These are phyloP conservation scores for Ophiostoma sp. DNA, from an alignment of 2,329 filamentous ascomycete species.

Conservation along the genomic window DNA sequence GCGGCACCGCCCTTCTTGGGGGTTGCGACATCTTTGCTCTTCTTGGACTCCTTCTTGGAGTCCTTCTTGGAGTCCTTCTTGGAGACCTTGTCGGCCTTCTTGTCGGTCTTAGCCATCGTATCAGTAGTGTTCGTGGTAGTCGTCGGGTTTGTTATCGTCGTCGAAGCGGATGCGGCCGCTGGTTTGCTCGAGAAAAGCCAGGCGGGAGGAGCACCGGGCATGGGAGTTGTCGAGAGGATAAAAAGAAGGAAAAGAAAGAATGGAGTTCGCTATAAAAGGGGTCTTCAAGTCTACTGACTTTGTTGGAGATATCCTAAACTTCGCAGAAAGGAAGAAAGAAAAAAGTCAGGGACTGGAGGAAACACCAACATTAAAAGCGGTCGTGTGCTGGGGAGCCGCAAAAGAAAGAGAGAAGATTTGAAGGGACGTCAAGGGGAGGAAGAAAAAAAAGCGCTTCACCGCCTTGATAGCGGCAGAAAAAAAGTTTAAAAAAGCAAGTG, in stretches of 20 bases:
- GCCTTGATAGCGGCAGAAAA: slow-evolving; percentile 12
- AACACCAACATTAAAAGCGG: background rate
- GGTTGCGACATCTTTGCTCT: slow-evolving; percentile 28
- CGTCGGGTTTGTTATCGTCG: background rate
- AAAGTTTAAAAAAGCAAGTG: background rate
- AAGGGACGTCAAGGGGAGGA: background rate
- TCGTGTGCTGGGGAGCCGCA: background rate
- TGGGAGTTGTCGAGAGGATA: background rate
- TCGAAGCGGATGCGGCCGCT: background rate
- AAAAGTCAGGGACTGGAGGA: background rate
- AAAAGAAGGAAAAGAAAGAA: background rate
- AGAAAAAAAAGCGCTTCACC: slow-evolving; percentile 20
- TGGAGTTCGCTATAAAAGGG: background rate
- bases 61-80: slow-evolving; percentile 8
- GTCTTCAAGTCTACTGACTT: background rate
- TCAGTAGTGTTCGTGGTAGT: background rate
- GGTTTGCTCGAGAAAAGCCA: slow-evolving; percentile 31
- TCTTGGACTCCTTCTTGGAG: slow-evolving; percentile 15
- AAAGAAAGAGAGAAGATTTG: background rate
- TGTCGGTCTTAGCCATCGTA: slow-evolving; percentile 28
- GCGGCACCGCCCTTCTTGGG: slow-evolving; percentile 25
- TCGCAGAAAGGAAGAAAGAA: background rate
- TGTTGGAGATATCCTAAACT: too few relatives aligned
- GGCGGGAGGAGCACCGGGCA: slow-evolving; percentile 24
- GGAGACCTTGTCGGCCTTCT: slow-evolving; percentile 28